These are phyloP conservation scores for Nectriaceae sp. DNA, from an alignment of 2,329 filamentous ascomycete species.

Conservation along the genomic window DNA sequence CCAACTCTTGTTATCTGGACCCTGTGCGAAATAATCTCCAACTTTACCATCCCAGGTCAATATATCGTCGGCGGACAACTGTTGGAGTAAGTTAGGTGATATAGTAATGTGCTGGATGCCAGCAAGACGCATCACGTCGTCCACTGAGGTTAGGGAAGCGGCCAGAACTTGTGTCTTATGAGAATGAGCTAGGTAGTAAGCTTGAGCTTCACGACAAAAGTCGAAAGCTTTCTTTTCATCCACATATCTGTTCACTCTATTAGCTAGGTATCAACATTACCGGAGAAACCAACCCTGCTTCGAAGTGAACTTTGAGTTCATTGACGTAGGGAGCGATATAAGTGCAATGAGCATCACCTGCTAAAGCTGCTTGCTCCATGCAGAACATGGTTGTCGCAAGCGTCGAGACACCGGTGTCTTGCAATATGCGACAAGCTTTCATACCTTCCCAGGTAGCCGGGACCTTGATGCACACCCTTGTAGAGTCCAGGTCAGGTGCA, in stretches of 20 bases:
- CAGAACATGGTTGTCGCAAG: conserved; percentile 65
- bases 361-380: conserved; percentile 60
- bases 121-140: conserved; percentile 60
- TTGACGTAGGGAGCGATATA: conserved; percentile 70
- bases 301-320: conserved; percentile 64
- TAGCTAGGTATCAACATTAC: background rate
- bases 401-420: conserved; percentile 56
- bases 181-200: conserved; percentile 47
- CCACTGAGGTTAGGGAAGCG: conserved; percentile 57
- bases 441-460: conserved; percentile 65
- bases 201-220: conserved; percentile 53
- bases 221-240: conserved; percentile 51
- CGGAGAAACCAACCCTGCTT: conserved; percentile 40
- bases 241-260: conserved; percentile 39
- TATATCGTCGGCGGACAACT: conserved; percentile 42
- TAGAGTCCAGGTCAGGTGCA: conserved; percentile 38
- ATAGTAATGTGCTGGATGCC: conserved; percentile 62
- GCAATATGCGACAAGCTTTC: conserved; percentile 56
- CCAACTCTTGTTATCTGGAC: conserved; percentile 30
- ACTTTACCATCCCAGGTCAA: conserved; percentile 33
- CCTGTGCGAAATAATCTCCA: conserved; percentile 32
- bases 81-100: conserved; percentile 51
- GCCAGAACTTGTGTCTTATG: conserved; percentile 54
- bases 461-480: conserved; percentile 63
- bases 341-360: conserved; percentile 57